These are phyloP conservation scores for Xerocomus potaroensis DNA, from an alignment of 768 basidiomycete species.

Conservation along the genomic window DNA sequence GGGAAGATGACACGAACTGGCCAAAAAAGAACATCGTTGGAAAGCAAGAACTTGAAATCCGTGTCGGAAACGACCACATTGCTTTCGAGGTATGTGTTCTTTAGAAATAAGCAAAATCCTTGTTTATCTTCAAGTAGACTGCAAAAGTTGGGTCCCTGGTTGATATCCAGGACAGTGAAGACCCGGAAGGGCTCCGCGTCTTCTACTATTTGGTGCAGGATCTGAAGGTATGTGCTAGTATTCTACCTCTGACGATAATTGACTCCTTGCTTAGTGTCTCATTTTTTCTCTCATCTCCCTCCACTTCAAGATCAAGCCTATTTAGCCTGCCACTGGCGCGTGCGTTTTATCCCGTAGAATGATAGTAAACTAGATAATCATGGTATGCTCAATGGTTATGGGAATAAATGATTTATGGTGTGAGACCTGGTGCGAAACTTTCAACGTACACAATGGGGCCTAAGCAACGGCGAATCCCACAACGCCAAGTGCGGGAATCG, in stretches of 20 bases:
- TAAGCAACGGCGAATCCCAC: too few relatives aligned
- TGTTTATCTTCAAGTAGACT: conserved; percentile 51
- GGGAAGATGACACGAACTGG: conserved; percentile 98
- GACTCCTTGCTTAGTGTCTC: conserved; percentile 61
- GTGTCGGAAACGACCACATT: conserved; percentile 92
- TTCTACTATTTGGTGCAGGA: conserved; percentile 99
- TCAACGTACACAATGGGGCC: too few relatives aligned
- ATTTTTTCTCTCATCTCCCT: conserved; percentile 98
- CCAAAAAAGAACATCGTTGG: conserved; percentile 99
- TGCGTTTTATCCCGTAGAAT: conserved; percentile 3
- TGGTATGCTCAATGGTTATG: too few relatives aligned
- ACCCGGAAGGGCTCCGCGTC: conserved; percentile 94
- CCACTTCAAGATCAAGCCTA: conserved; percentile 99
- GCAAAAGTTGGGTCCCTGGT: conserved; percentile 97
- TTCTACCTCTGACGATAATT: neutral
- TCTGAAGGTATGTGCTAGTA: conserved; percentile 63
- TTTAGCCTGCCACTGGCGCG: conserved; percentile 40
- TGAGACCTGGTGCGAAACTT: too few relatives aligned
- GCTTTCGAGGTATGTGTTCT: conserved; percentile 77
- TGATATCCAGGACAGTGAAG: conserved; percentile 95
- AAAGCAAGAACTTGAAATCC: conserved; percentile 96
- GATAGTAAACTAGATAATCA: too few relatives aligned
- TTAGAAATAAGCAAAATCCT: neutral
- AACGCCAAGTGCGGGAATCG: too few relatives aligned
- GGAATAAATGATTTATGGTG: too few relatives aligned